Percentiles rank a stretch among this genome's conserved stretches.
phyloP scores from a whole-genome alignment of 495 filamentous ascomycete species.

The Penicillium ochrochloron region DNA sequence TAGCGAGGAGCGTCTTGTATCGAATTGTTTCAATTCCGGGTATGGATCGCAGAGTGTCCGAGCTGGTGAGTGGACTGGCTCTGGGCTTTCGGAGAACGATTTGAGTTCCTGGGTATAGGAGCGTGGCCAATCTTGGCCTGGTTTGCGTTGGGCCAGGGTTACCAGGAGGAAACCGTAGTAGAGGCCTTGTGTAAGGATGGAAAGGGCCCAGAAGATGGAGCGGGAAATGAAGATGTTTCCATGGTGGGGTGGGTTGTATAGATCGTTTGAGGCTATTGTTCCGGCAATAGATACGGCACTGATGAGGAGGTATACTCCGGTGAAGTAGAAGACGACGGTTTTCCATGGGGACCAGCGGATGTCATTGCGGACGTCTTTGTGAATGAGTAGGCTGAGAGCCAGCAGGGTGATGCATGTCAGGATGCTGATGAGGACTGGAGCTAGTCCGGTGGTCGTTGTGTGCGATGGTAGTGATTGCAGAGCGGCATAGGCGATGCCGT shows the following conservation, averaged over 20 bases:
- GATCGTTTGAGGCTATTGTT: slow-evolving; percentile 34
- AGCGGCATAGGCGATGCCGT: slow-evolving; percentile 39
- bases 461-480: slow-evolving; percentile 27
- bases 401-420: slow-evolving; percentile 36
- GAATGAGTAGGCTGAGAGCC: slow-evolving; percentile 31
- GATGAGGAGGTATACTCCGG: slow-evolving; percentile 37
- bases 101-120: slow-evolving; percentile 38
- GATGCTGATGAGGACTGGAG: slow-evolving; percentile 34
- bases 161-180: slow-evolving; percentile 40
- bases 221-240: slow-evolving; percentile 34
- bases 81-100: slow-evolving; percentile 25
- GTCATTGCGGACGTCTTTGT: slow-evolving; percentile 28
- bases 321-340: slow-evolving; percentile 22
- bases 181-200: slow-evolving; percentile 40
- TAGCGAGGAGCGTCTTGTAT: slow-evolving; percentile 29
- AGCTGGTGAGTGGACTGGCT: slow-evolving; percentile 13
- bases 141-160: slow-evolving; percentile 19
- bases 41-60: slow-evolving; percentile 20
- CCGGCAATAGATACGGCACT: slow-evolving; percentile 38
- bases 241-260: slow-evolving; percentile 13
- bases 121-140: slow-evolving; percentile 31
- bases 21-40: slow-evolving; percentile 22
- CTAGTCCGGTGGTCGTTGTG: slow-evolving; percentile 28
- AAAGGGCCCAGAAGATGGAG: slow-evolving; percentile 41
- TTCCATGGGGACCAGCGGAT: slow-evolving; percentile 30